These are phyloP conservation scores for Fusarium circinatum DNA, from an alignment of 2,329 filamentous ascomycete species.

Conservation along the genomic window DNA sequence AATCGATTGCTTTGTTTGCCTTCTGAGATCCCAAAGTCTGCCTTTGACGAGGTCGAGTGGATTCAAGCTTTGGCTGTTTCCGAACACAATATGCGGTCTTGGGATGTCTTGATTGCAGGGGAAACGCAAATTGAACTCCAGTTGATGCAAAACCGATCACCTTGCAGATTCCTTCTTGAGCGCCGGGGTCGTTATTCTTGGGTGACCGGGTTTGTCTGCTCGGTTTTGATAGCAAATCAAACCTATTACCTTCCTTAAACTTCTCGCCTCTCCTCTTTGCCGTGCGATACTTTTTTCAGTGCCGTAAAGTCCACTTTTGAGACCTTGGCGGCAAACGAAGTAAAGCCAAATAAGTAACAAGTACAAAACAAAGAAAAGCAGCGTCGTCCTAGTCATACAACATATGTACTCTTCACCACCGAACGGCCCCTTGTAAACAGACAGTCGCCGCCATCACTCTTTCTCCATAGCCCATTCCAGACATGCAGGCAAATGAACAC, in stretches of 20 bases:
- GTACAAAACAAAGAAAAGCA: constrained; percentile 35
- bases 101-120: constrained; percentile 33
- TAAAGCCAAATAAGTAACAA: constrained; percentile 32
- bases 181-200: constrained; percentile 31
- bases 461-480: constrained; percentile 50
- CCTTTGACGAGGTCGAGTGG: constrained; percentile 47
- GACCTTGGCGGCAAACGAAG: constrained; percentile 8
- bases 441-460: constrained; percentile 42
- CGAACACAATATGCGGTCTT: constrained; percentile 38
- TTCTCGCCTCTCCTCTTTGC: constrained; percentile 18
- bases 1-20: constrained; percentile 37
- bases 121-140: constrained; percentile 45
- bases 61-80: constrained; percentile 45
- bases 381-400: constrained; percentile 49
- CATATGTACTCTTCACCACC: constrained; percentile 38
- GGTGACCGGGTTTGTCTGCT: constrained; percentile 35
- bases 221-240: constrained; percentile 42
- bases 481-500: constrained; percentile 55
- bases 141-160: constrained; percentile 41
- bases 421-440: constrained; percentile 34
- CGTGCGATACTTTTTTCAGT: constrained; percentile 6
- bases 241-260: constrained; percentile 40
- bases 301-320: constrained; percentile 2
- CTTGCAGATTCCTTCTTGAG: constrained; percentile 33
- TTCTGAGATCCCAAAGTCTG: constrained; percentile 41